Base-by-base conservation (phyloP, 176 grass and related monocot genomes). In the Metroxylon sagu region DNA sequence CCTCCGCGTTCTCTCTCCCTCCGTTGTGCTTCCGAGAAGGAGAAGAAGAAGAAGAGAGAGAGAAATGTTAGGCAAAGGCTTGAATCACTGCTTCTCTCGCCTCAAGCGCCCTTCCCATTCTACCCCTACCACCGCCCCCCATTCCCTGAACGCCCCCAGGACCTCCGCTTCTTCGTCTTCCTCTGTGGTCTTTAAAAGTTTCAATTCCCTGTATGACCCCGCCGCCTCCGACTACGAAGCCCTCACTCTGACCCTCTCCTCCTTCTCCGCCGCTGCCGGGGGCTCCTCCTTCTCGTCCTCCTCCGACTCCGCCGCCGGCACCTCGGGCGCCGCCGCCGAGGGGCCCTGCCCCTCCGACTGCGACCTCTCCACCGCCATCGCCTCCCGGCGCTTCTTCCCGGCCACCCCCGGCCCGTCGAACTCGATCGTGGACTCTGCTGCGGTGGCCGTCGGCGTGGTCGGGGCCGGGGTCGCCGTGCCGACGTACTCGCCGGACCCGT, bases 401-500 rank as follows among this genome's bases (percentile, higher is more conserved):
- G 66, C 87, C 15, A 79, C 79, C 12, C 93, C 84, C 0, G 88
- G 94, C 5, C 73, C 67, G 48, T 98, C 94, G 52, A 98, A 98
- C 71, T 92, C 88, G 27, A 93, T 89, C 66, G 70, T 86, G 25
- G 94, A 98, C 61, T 88, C 84, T 48, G 74, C 82, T 0, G 55
- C 26, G 4, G 79, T 43, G 6, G 5, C 49, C 7, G 62, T 67
- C 19, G 50, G 39, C 3, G 66, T 76, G n/a, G 79, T 77, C 2
- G 68, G 85, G 2, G 79, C 68, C 29, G 72, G 75, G 3, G 84
- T 92, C 69, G 87, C 87, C 19, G 93, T 98, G 49, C 87, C 87
- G 6, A 98, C 84, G 25, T 92, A 89, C 84, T 91, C 93, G 4
- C 87, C 93, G 16, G 88, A 98, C 61, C 94, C 94, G 51, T 86